These are phyloP conservation scores for Lojkania enalia DNA, from an alignment of 2,329 filamentous ascomycete species.

Conservation along the genomic window DNA sequence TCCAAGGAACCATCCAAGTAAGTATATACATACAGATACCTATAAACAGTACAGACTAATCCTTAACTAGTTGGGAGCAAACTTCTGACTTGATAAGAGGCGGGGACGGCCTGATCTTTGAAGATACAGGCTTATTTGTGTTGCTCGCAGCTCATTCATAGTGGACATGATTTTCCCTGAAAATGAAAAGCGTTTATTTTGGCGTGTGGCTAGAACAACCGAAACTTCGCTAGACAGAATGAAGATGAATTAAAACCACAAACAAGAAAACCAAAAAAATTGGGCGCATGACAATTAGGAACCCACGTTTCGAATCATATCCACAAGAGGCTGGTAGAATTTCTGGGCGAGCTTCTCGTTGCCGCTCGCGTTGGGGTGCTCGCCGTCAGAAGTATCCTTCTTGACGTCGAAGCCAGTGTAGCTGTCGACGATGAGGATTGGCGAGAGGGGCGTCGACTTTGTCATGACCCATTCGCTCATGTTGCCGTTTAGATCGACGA, in stretches of 20 bases:
- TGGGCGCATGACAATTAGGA: neutral
- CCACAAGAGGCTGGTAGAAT: constrained; percentile 27
- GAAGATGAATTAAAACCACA: too few species aligned
- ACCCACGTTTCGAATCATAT: constrained; percentile 21
- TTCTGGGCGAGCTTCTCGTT: constrained; percentile 35
- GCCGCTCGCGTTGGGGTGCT: constrained; percentile 38
- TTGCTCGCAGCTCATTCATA: too few species aligned
- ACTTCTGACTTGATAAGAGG: too few species aligned
- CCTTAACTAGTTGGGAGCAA: too few species aligned
- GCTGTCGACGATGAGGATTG: constrained; percentile 36
- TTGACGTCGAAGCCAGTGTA: constrained; percentile 31
- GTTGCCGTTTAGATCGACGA: constrained; percentile 23
- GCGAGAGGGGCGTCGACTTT: constrained; percentile 24
- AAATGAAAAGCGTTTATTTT: too few species aligned
- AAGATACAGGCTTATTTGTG: too few species aligned
- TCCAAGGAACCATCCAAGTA: too few species aligned
- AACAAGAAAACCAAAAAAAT: constrained; percentile 2
- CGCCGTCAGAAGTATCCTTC: constrained; percentile 38
- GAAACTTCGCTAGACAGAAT: neutral
- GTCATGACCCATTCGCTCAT: constrained; percentile 22
- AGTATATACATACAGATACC: too few species aligned
- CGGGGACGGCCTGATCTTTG: too few species aligned
- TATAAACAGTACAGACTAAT: too few species aligned
- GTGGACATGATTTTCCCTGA: too few species aligned
- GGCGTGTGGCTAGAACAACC: neutral